Base-by-base conservation (phyloP, 768 basidiomycete species). In the Suillus weaverae region DNA sequence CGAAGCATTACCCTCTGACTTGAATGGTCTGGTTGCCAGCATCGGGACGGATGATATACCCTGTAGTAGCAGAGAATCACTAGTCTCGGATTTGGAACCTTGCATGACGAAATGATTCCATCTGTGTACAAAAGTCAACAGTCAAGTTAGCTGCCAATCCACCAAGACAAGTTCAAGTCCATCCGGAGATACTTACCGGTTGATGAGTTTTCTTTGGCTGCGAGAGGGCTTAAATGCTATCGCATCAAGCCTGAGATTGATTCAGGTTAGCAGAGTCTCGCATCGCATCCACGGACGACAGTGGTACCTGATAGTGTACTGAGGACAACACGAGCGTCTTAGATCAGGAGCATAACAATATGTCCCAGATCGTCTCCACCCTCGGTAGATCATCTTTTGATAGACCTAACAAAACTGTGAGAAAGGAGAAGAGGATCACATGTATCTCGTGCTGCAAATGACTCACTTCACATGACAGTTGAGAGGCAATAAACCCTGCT, bases 271-370 rank as follows among this genome's bases (percentile, higher is more conserved):
- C 11, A 30, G 38, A 13, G 16, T 38, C 8, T 26, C 26, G 5
- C 14, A 39, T 14, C 18, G 41, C 18, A 32, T 41, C 5, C 30
- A 30, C 5, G 30, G 59, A 66, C 69, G 59, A 73, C 81, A 62
- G n/a, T n/a, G n/a, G n/a, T 69, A 91, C 94, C 86, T 92, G 74
- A 98, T 98, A 4, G 97, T 94, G 73, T 97, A 97, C 69, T 95
- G 92, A 1, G 96, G 94, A 73, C 97, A 99, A 73, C 97, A 98
- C 11, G 94, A 90, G 6, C 77, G 74, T 67, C 80, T 84, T 76
- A 96, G 80, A 74, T 96, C 88, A 5, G 95, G 95, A 67, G 92
- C 94, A 76, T 98, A 98, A 70, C 93, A 88, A 77, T 89, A 95
- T 35, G 79, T 81, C 77, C 92, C 92, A 62, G 91, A 91, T 66